These are phyloP conservation scores for Eremochloa ophiuroides DNA, from an alignment of 176 grass and related monocot genomes.

Conservation along the genomic window DNA sequence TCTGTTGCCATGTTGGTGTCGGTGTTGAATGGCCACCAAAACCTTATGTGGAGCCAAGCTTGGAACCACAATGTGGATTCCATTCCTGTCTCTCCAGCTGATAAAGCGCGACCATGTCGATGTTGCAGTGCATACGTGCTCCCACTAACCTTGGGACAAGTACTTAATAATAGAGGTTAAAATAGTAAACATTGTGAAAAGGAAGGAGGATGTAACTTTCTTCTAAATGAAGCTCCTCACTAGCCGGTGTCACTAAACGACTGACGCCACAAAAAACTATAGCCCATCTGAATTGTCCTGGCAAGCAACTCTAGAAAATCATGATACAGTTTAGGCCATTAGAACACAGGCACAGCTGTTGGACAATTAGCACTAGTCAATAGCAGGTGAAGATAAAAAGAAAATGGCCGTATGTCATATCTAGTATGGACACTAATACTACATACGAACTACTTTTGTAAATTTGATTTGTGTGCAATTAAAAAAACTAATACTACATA, in stretches of 20 bases:
- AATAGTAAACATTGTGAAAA: background rate
- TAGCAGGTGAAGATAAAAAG: background rate
- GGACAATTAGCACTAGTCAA: background rate
- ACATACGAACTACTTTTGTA: background rate
- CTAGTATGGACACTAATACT: background rate
- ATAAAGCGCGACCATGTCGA: background rate
- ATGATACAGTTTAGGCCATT: background rate
- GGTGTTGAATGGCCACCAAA: background rate
- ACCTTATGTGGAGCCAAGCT: background rate
- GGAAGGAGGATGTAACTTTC: no score
- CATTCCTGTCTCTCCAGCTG: background rate
- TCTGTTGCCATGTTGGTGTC: background rate
- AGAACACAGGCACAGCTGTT: background rate
- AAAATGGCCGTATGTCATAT: background rate
- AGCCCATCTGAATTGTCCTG: background rate
- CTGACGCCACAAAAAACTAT: no score
- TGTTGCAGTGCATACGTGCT: background rate
- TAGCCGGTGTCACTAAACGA: no score
- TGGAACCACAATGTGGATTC: background rate
- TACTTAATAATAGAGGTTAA: no score
- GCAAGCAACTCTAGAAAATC: background rate
- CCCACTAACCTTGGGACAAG: background rate
- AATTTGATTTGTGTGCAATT: background rate
- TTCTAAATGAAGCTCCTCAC: no score
- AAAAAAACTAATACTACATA: slow-evolving; percentile 12